These are phyloP conservation scores for Physcia stellaris DNA, from an alignment of 495 filamentous ascomycete genomes.

Conservation along the genomic window DNA sequence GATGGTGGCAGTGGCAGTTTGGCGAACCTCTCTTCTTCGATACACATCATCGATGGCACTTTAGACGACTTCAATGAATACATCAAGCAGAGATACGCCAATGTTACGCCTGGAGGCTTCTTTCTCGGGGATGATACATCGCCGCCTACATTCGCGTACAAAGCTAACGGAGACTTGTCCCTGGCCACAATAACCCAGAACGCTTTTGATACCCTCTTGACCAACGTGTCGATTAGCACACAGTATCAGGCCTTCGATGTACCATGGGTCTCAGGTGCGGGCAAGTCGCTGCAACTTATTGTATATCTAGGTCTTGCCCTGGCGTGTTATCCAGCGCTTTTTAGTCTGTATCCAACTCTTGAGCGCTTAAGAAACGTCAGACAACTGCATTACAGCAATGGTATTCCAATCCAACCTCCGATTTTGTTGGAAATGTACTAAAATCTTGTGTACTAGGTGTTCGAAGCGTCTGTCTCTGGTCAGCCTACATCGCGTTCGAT, in stretches of 20 bases:
- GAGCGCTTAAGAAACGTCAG: constrained; percentile 67
- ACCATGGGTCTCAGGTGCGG: constrained; percentile 46
- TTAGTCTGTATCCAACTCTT: constrained; percentile 69
- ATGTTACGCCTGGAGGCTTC: constrained; percentile 62
- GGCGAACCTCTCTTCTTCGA: constrained; percentile 10
- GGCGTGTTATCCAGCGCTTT: constrained; percentile 67
- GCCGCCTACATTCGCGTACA: constrained; percentile 48
- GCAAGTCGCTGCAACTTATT: constrained; percentile 63
- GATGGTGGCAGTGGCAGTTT: constrained; percentile 7
- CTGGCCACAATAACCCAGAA: constrained; percentile 57
- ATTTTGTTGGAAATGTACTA: no score
- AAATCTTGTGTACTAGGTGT: no score
- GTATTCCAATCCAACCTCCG: constrained; percentile 13
- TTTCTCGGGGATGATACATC: constrained; percentile 46
- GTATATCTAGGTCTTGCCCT: constrained; percentile 68
- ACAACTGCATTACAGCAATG: constrained; percentile 77
- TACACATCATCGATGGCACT: constrained; percentile 46
- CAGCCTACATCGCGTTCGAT: constrained; percentile 68
- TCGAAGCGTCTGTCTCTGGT: constrained; percentile 55
- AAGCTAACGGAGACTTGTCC: constrained; percentile 33
- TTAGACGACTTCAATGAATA: constrained; percentile 53
- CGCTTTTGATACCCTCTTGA: constrained; percentile 48
- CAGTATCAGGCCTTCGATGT: constrained; percentile 57
- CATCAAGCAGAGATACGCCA: constrained; percentile 43
- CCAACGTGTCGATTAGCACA: constrained; percentile 51